These are phyloP conservation scores for Arachis stenosperma DNA, from an alignment of 306 rosid genomes.

Conservation along the genomic window DNA sequence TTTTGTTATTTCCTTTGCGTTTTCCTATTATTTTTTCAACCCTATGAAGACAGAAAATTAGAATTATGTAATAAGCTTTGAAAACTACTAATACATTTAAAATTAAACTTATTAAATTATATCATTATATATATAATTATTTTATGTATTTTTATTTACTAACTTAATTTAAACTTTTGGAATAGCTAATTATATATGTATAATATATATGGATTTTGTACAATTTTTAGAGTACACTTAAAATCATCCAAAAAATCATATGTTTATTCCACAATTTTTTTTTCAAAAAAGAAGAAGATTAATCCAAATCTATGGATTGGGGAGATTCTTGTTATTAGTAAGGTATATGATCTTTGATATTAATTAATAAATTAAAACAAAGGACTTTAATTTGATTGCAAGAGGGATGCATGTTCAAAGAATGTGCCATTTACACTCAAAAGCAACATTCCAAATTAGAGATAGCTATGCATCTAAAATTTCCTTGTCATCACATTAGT, in stretches of 20 bases:
- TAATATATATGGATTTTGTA: no score
- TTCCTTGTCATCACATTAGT: slow-evolving; percentile 39
- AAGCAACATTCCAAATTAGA: slow-evolving; percentile 59
- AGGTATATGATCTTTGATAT: background rate
- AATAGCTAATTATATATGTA: no score
- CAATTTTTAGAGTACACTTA: no score
- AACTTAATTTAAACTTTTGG: no score
- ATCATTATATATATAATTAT: no score
- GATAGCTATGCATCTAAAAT: slow-evolving; percentile 46
- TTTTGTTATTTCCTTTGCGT: no score
- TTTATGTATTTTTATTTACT: no score
- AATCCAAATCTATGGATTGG: slow-evolving; percentile 30
- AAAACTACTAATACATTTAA: no score
- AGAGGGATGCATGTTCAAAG: slow-evolving; percentile 49
- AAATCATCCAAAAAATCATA: background rate
- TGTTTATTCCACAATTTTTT: background rate
- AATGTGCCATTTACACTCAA: slow-evolving; percentile 41
- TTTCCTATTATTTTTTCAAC: background rate
- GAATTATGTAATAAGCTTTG: no score
- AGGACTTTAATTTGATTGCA: background rate
- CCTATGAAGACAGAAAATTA: background rate
- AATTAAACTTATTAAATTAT: no score
- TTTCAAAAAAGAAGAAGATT: background rate
- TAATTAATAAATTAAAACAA: no score
- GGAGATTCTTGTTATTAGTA: background rate